Base-by-base conservation (phyloP, 495 filamentous ascomycete genomes). In the Xanthoparmelia taractica region DNA sequence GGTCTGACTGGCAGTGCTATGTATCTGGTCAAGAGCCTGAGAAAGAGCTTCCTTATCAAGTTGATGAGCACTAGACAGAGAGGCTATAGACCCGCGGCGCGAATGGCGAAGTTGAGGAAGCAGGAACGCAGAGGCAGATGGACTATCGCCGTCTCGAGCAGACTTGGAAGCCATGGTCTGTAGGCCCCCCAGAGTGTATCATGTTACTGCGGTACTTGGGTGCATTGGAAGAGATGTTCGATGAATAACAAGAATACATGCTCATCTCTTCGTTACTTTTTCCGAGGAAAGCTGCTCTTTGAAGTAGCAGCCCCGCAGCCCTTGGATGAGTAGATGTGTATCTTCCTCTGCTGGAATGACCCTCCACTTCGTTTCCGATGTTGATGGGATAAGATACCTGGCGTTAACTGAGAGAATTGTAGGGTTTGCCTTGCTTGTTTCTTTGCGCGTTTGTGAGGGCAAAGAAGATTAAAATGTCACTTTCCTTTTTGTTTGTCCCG, bases 1-100 rank as follows among this genome's bases (percentile, higher is more conserved):
- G 17, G 89, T 87, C 65, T 89, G 88, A 67, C 87, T 92, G 8
- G 92, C 90, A 27, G 87, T 79, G 20, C 75, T 89, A 74, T 97
- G 92, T 40, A 96, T 96, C 59, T 89, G 84, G 73, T 94, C 89
- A 40, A 97, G 82, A 18, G 87, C 80, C 60, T 89, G 82, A 25
- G 87, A 81, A 25, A 91, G 80, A 20, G 84, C 83, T 59, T 89
- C 87, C 70, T 82, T 85, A 71, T 92, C 88, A 60, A 86, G 74
- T 29, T 80, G 78, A 8, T 83, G 73, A 8, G 73, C 73, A 23
- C 77, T 82, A 20, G 84, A 82, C 18, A 84, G 64, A 25, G 90
- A 92, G 40, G 79, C 75, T 23, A 87, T 69, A 6, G 90, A 93
- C 23, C 81, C 85, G 56, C 85, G 77, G 33, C 86, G 82, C 17